A percentile compares a stretch with the other conserved stretches of the same genome.
These are phyloP conservation scores for Cinnamomum chago DNA, from an alignment of 164 flowering plant species.

Conservation along the genomic window DNA sequence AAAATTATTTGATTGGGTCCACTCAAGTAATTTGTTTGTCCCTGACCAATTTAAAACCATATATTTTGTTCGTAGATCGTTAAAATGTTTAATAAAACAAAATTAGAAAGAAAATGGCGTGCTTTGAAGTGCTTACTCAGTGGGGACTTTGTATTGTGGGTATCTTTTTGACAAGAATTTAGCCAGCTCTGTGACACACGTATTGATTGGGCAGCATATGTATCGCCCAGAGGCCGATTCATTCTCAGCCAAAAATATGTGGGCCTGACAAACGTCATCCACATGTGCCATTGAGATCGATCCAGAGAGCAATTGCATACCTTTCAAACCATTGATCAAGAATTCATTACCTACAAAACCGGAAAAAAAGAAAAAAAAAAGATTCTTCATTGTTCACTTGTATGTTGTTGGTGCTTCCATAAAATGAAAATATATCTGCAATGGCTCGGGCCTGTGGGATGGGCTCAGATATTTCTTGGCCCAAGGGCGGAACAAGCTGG, in stretches of 20 bases:
- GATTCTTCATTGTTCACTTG: background rate
- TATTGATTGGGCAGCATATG: slow-evolving; percentile 53
- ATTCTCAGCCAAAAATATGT: slow-evolving; percentile 63
- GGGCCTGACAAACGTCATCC: slow-evolving; percentile 69
- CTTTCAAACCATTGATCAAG: slow-evolving; percentile 46
- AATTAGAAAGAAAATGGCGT: background rate
- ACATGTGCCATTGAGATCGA: slow-evolving; percentile 65
- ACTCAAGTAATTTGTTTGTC: no score
- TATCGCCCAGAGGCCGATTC: slow-evolving; percentile 75
- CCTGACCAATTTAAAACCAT: no score
- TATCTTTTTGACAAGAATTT: slow-evolving; percentile 54
- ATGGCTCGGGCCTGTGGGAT: no score
- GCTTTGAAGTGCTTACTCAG: slow-evolving; percentile 22
- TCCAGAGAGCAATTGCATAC: slow-evolving; percentile 72
- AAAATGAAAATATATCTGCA: no score
- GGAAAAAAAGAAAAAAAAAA: no score
- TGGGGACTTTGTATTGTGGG: slow-evolving; percentile 52
- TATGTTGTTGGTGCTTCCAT: no score
- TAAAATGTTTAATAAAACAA: background rate
- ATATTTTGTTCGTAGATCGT: no score
- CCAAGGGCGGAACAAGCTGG: no score
- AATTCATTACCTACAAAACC: slow-evolving; percentile 42
- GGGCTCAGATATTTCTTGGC: no score
- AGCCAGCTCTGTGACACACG: slow-evolving; percentile 65
- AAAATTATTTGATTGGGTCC: no score